Conservation (phyloP, 441 rosid genomes). For the Metrosideros polymorpha region DNA sequence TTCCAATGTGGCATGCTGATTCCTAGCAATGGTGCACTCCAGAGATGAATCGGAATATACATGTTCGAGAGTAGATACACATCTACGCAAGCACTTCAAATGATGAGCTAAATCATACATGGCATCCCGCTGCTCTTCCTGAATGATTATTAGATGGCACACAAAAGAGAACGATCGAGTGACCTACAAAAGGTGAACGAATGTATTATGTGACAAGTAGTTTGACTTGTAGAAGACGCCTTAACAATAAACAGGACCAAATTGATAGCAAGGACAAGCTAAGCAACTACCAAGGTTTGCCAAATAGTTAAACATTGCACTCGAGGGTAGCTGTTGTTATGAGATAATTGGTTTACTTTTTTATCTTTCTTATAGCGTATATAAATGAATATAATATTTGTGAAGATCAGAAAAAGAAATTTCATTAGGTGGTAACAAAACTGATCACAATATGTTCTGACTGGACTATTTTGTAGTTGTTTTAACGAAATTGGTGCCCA, state of each 20-base stretch:
- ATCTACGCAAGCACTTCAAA: slow-evolving; percentile 37
- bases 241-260: neutral
- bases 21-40: slow-evolving; percentile 35
- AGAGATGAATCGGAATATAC: slow-evolving; percentile 21
- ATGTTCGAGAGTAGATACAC: slow-evolving; percentile 29
- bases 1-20: slow-evolving; percentile 36
- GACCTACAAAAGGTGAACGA: slow-evolving; percentile 31
- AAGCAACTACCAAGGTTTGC: neutral
- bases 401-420: neutral
- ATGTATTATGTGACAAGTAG: neutral
- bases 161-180: slow-evolving; percentile 67
- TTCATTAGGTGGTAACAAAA: neutral
- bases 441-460: neutral
- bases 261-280: neutral
- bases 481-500: neutral
- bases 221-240: neutral
- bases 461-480: neutral
- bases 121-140: slow-evolving; percentile 64
- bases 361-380: neutral
- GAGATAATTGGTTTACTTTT: neutral
- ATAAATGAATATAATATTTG: neutral
- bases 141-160: slow-evolving; percentile 72
- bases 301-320: neutral
- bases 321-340: neutral
- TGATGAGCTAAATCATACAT: slow-evolving; percentile 51